Conservation (phyloP, 2,329 filamentous ascomycete genomes). For the Dothideomycetes sp. region DNA sequence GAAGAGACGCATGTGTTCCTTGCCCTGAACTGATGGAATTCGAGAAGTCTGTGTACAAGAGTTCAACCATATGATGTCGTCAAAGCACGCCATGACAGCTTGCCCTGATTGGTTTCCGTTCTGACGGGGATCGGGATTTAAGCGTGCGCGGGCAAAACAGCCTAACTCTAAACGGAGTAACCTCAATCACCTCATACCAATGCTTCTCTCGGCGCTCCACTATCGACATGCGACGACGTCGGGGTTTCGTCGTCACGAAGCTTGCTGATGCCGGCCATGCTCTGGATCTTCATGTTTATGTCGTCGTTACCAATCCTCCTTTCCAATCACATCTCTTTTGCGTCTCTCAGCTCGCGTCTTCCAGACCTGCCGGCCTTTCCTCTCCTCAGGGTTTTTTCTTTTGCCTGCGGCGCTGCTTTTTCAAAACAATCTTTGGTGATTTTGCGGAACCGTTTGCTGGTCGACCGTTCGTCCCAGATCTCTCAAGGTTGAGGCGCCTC, state of each 20-base stretch:
- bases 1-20: no score
- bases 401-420: no score
- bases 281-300: constrained; percentile 9
- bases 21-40: no score
- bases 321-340: constrained; percentile 1
- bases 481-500: constrained; percentile 1
- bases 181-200: constrained; percentile 17
- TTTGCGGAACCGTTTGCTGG: constrained; percentile 1
- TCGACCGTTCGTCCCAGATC: constrained; percentile 5
- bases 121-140: constrained; percentile 7
- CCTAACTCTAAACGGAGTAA: constrained; percentile 13
- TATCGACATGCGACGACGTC: constrained; percentile 7
- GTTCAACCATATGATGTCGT: no score
- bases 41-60: no score
- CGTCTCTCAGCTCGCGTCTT: background rate
- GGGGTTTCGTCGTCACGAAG: constrained; percentile 7
- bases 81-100: constrained; percentile 11
- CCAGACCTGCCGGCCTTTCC: background rate
- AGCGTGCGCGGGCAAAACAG: background rate
- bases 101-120: constrained; percentile 3
- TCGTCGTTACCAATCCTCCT: constrained; percentile 1
- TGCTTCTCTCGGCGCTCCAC: constrained; percentile 14
- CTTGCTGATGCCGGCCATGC: constrained; percentile 9
- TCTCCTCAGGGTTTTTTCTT: background rate
- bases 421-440: no score